phyloP scores from a whole-genome alignment of 768 basidiomycete species.

The Boletus reticulatus region DNA sequence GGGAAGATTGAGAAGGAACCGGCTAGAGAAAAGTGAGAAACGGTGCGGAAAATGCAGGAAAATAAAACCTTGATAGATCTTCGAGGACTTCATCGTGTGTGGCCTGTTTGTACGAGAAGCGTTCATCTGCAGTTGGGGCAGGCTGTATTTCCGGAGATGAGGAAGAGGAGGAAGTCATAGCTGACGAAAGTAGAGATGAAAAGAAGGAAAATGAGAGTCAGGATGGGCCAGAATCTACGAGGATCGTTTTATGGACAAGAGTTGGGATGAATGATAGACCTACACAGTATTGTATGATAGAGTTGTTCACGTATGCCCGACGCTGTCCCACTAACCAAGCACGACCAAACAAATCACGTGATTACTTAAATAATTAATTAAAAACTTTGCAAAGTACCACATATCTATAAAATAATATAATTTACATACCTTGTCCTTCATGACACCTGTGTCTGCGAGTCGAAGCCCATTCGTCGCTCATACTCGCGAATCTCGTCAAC shows the following conservation, averaged over 20 bases:
- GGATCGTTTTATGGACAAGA: slow-evolving; percentile 34
- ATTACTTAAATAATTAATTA: slow-evolving; percentile 15
- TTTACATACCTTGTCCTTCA: slow-evolving; percentile 10
- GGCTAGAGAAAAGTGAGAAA: slow-evolving; percentile 45
- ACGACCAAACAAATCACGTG: slow-evolving; percentile 20
- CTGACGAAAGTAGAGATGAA: slow-evolving; percentile 28
- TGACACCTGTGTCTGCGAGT: slow-evolving; percentile 22
- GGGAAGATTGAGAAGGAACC: slow-evolving; percentile 96
- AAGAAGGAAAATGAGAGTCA: slow-evolving; percentile 30
- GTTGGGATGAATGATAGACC: slow-evolving; percentile 23
- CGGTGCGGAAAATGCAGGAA: slow-evolving; percentile 3
- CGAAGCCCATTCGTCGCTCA: slow-evolving; percentile 87
- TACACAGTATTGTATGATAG: slow-evolving; percentile 9
- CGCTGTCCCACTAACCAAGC: slow-evolving; percentile 16
- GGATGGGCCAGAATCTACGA: slow-evolving; percentile 26
- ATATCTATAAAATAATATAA: slow-evolving; percentile 1
- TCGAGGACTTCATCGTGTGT: slow-evolving; percentile 85
- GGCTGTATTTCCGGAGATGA: slow-evolving; percentile 72
- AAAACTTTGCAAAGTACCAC: too few species aligned
- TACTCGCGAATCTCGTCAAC: slow-evolving; percentile 84
- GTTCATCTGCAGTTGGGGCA: slow-evolving; percentile 42
- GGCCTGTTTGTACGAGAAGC: slow-evolving; percentile 64
- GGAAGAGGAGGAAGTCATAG: slow-evolving; percentile 75
- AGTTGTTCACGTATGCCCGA: slow-evolving; percentile 21
- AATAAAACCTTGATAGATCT: slow-evolving; percentile 77